A percentile compares a stretch with the other conserved stretches of the same genome.
phyloP scores from a whole-genome alignment of 2,329 filamentous ascomycete genomes.

The Ophiostoma ulmi region DNA sequence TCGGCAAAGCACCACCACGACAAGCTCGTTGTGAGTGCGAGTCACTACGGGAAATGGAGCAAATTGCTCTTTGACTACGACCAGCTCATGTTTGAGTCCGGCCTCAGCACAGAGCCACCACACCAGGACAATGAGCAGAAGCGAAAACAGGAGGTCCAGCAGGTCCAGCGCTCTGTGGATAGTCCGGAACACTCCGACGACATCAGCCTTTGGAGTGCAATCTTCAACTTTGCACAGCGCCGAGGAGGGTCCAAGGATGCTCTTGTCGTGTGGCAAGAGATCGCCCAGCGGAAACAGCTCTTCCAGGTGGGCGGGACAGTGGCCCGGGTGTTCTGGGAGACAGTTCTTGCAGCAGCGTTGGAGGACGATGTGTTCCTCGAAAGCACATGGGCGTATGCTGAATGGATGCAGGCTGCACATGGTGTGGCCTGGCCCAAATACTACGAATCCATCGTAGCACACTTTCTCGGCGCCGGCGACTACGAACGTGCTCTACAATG shows the following conservation, averaged over 20 bases:
- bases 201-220: slow-evolving; percentile 33
- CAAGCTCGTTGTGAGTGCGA: slow-evolving; percentile 22
- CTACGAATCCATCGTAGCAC: slow-evolving; percentile 44
- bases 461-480: slow-evolving; percentile 39
- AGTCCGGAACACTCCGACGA: slow-evolving; percentile 31
- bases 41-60: slow-evolving; percentile 31
- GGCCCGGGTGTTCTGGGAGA: slow-evolving; percentile 32
- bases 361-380: slow-evolving; percentile 35
- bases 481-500: slow-evolving; percentile 42
- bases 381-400: slow-evolving; percentile 38
- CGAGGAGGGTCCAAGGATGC: slow-evolving; percentile 29
- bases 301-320: slow-evolving; percentile 29
- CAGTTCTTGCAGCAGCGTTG: slow-evolving; percentile 35
- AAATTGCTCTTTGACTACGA: slow-evolving; percentile 30
- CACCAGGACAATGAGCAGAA: background rate
- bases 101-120: slow-evolving; percentile 17
- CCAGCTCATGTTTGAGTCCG: slow-evolving; percentile 30
- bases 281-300: slow-evolving; percentile 30
- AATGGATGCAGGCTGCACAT: slow-evolving; percentile 40
- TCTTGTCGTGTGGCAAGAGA: slow-evolving; percentile 31
- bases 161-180: slow-evolving; percentile 29
- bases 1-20: background rate
- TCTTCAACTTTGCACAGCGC: slow-evolving; percentile 33
- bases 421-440: slow-evolving; percentile 46
- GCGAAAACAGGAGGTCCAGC: background rate